phyloP scores from a whole-genome alignment of 2,329 filamentous ascomycete genomes.

The Fusarium coffeatum region DNA sequence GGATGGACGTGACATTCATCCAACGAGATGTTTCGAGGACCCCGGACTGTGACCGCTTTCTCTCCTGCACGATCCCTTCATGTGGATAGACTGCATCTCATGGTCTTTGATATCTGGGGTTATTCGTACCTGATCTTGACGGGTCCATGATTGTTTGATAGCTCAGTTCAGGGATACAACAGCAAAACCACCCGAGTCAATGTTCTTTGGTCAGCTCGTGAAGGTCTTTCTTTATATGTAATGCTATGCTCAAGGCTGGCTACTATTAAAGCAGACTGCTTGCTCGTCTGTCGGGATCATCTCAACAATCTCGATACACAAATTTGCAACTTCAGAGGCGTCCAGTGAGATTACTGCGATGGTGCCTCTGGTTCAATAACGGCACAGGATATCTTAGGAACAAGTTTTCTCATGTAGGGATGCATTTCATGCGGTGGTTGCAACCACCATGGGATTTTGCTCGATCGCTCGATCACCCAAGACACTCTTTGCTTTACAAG shows the following conservation, averaged over 20 bases:
- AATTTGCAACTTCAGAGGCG: not conserved
- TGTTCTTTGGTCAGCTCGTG: not conserved
- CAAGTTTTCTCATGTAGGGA: constrained; percentile 7
- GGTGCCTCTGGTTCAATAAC: constrained; percentile 1
- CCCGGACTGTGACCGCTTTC: not conserved
- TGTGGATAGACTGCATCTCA: not conserved
- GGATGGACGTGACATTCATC: not conserved
- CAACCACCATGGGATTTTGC: constrained; percentile 9
- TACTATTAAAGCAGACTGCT: not conserved
- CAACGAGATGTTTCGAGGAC: not conserved
- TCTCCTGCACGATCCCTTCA: not conserved
- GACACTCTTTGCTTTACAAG: constrained; percentile 15
- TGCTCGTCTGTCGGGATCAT: not conserved
- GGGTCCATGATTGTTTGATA: not conserved
- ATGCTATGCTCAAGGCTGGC: not conserved
- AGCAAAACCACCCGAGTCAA: not conserved
- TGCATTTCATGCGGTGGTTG: constrained; percentile 19
- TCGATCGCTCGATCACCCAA: constrained; percentile 28
- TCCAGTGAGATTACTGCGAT: constrained; percentile 2
- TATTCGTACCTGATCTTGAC: not conserved
- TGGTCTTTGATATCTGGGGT: not conserved
- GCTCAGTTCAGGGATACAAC: not conserved
- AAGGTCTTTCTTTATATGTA: not conserved
- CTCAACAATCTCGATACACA: constrained; percentile 5
- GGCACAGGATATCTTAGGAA: constrained; percentile 3